These are phyloP conservation scores for Linaria vulgaris DNA, from an alignment of 257 asterid genomes.

Conservation along the genomic window DNA sequence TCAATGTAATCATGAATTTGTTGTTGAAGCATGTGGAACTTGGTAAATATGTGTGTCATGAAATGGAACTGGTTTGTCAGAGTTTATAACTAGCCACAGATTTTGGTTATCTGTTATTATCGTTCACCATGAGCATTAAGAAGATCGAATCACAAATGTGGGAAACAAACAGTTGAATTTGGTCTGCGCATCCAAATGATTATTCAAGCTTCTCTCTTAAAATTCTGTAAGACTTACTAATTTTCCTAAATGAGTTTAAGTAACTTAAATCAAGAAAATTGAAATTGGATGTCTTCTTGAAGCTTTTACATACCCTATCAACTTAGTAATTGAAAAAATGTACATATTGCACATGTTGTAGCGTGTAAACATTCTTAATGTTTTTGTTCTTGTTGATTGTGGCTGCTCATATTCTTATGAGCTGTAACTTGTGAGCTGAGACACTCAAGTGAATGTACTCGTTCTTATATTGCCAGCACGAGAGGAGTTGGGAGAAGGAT, in stretches of 20 bases:
- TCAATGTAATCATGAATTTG: background rate
- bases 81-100: background rate
- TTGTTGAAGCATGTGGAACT: background rate
- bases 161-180: background rate
- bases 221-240: too few relatives aligned
- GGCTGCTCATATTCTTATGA: background rate
- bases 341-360: too few relatives aligned
- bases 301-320: background rate
- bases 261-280: too few relatives aligned
- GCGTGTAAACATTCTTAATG: too few relatives aligned
- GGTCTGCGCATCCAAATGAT: too few relatives aligned
- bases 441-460: conserved; percentile 18
- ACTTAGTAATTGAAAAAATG: background rate
- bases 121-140: background rate
- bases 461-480: conserved; percentile 44
- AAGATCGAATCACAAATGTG: background rate
- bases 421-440: too few relatives aligned
- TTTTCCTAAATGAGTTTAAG: too few relatives aligned
- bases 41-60: background rate
- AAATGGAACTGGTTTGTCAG: background rate
- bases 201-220: background rate
- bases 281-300: too few relatives aligned
- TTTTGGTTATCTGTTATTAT: background rate
- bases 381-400: background rate
- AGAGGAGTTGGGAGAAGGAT: conserved; percentile 62